These are phyloP conservation scores for Saccharomyces mikatae DNA, from an alignment of 805 yeast genomes.

Conservation along the genomic window DNA sequence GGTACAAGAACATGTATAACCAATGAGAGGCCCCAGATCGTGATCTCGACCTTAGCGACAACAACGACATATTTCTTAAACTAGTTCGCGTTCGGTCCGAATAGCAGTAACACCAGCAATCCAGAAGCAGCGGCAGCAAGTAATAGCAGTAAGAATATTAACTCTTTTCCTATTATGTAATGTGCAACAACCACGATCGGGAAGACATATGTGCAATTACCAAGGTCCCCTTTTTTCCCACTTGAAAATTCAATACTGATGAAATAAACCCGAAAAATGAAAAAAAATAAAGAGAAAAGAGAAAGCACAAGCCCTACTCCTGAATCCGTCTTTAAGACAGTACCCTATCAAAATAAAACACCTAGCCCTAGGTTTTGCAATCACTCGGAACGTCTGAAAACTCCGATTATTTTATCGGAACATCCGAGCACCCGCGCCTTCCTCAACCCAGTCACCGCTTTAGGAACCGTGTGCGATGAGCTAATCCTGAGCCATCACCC, in stretches of 20 bases:
- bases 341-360: not conserved
- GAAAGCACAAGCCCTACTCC: not conserved
- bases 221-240: not conserved
- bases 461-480: not conserved
- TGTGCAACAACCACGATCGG: not conserved
- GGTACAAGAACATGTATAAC: not conserved
- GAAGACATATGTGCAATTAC: not conserved
- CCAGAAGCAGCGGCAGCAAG: not conserved
- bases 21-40: not conserved
- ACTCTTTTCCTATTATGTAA: not conserved
- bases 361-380: not conserved
- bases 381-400: not conserved
- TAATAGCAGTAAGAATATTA: too few species aligned
- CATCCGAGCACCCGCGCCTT: not conserved
- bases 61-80: not conserved
- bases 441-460: not conserved
- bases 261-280: not conserved
- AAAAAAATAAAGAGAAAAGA: not conserved
- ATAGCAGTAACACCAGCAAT: not conserved
- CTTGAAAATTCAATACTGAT: not conserved
- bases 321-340: not conserved
- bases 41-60: not conserved
- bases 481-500: not conserved
- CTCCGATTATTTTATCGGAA: not conserved
- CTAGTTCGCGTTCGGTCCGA: not conserved